phyloP scores from a whole-genome alignment of 2,329 filamentous ascomycete genomes.

The Botryotinia globosa region DNA sequence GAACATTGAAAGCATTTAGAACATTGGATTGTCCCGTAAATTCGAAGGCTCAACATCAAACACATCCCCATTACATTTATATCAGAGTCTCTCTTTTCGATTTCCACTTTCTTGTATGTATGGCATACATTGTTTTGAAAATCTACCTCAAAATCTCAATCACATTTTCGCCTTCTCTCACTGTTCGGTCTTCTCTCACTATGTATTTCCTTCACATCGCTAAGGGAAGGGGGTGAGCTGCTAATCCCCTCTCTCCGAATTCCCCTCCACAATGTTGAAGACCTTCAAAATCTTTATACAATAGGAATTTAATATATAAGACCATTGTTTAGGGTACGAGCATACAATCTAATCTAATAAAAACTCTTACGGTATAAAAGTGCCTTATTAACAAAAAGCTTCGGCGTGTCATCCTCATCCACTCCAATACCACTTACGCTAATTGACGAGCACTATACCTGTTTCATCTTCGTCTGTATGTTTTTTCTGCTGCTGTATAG shows the following conservation, averaged over 20 bases:
- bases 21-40: background rate
- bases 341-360: background rate
- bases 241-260: background rate
- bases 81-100: background rate
- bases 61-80: background rate
- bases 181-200: background rate
- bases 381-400: background rate
- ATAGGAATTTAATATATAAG: background rate
- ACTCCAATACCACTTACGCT: background rate
- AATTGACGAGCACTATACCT: background rate
- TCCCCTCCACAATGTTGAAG: background rate
- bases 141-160: background rate
- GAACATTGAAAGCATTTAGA: background rate
- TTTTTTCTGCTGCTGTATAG: too few species aligned
- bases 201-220: background rate
- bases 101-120: background rate
- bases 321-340: background rate
- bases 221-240: background rate
- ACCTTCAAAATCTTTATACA: background rate
- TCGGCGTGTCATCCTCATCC: background rate
- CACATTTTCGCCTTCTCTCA: background rate
- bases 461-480: background rate
- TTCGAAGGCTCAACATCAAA: too few species aligned
- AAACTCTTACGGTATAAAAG: background rate
- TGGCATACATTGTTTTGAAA: background rate